Conservation (phyloP, 768 basidiomycete genomes). For the Serpula lacrymans region DNA sequence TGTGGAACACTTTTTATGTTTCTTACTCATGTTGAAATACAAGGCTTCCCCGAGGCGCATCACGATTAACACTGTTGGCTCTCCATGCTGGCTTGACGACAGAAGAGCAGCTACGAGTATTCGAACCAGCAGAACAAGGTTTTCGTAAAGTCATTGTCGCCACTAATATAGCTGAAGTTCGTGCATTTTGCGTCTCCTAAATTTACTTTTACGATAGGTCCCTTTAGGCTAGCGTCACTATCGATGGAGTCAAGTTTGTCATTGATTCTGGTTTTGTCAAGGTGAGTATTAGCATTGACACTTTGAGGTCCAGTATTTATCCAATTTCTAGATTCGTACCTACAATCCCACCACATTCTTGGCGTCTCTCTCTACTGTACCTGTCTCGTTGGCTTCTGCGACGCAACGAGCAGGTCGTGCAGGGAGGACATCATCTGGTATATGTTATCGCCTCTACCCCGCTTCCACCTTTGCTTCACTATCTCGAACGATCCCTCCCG, state of each 20-base stretch:
- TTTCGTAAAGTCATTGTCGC: slow-evolving; percentile 87
- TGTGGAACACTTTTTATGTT: neutral
- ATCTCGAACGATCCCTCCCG: slow-evolving; percentile 73
- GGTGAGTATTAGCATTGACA: slow-evolving; percentile 39
- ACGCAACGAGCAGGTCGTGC: slow-evolving; percentile 93
- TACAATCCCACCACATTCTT: slow-evolving; percentile 87
- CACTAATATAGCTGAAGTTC: slow-evolving; percentile 94
- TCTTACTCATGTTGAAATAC: slow-evolving; percentile 1
- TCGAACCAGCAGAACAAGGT: slow-evolving; percentile 71
- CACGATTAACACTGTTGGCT: slow-evolving; percentile 63
- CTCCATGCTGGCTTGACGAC: slow-evolving; percentile 87
- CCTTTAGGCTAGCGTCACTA: slow-evolving; percentile 87
- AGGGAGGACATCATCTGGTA: slow-evolving; percentile 87
- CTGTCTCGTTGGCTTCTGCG: slow-evolving; percentile 85
- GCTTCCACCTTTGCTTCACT: slow-evolving; percentile 56
- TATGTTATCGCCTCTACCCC: slow-evolving; percentile 91
- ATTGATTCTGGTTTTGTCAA: slow-evolving; percentile 96
- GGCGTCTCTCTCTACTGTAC: slow-evolving; percentile 78
- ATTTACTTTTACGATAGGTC: neutral
- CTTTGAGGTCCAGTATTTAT: neutral
- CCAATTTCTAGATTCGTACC: slow-evolving; percentile 64
- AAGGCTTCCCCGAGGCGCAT: slow-evolving; percentile 53
- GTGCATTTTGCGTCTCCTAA: slow-evolving; percentile 5
- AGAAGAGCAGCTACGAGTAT: slow-evolving; percentile 85
- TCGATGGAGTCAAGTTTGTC: slow-evolving; percentile 92